These are phyloP conservation scores for Orbilia ellipsospora DNA, from an alignment of 2,329 filamentous ascomycete species.

Conservation along the genomic window DNA sequence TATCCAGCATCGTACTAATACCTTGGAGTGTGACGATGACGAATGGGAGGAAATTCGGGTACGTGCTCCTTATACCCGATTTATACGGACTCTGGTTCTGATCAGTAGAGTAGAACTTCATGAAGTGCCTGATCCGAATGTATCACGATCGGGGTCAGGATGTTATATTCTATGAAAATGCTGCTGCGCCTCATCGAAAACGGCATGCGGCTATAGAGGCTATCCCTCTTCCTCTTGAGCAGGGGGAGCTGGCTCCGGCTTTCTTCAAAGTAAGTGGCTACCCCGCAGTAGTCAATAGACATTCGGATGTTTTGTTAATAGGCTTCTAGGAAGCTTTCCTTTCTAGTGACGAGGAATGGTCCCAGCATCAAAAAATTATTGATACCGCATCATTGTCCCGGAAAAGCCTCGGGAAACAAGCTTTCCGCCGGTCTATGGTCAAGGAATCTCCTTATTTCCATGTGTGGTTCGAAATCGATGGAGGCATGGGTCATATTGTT, in stretches of 20 bases:
- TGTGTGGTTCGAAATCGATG: slow-evolving; percentile 92
- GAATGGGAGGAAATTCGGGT: slow-evolving; percentile 96
- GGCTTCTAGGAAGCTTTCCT: slow-evolving; percentile 78
- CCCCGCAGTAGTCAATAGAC: not conserved
- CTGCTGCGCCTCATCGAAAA: slow-evolving; percentile 79
- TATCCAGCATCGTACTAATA: slow-evolving; percentile 84
- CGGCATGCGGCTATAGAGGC: slow-evolving; percentile 86
- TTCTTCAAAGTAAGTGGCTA: slow-evolving; percentile 75
- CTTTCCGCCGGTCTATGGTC: slow-evolving; percentile 83
- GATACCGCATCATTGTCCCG: slow-evolving; percentile 75
- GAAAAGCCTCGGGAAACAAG: slow-evolving; percentile 76
- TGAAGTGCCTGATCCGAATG: slow-evolving; percentile 93
- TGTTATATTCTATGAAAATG: slow-evolving; percentile 98
- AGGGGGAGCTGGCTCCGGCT: slow-evolving; percentile 90
- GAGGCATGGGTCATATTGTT: slow-evolving; percentile 89
- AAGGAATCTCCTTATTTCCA: slow-evolving; percentile 99
- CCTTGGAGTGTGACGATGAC: slow-evolving; percentile 98
- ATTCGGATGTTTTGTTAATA: slow-evolving; percentile 21
- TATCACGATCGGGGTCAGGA: slow-evolving; percentile 93
- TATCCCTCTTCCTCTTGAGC: slow-evolving; percentile 86
- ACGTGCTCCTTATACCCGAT: slow-evolving; percentile 27
- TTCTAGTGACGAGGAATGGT: slow-evolving; percentile 88
- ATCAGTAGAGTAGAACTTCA: slow-evolving; percentile 75
- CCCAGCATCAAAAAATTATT: slow-evolving; percentile 93
- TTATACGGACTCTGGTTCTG: not conserved